Conservation (phyloP, 2,329 filamentous ascomycete species). For the Sclerotinia glacialis region DNA sequence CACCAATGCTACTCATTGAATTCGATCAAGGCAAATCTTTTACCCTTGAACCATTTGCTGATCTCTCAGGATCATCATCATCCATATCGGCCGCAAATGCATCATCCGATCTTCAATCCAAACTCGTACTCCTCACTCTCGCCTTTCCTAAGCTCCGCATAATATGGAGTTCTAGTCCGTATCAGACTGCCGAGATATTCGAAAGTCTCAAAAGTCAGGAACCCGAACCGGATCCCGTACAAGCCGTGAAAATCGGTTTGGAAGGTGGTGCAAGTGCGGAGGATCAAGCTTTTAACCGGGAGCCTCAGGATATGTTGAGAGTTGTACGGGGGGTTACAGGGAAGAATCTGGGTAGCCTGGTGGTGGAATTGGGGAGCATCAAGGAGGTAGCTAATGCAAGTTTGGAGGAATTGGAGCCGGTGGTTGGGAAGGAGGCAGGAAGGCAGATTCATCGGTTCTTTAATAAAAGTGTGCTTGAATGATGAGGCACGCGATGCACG, state of each 20-base stretch:
- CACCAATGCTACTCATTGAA: conserved; percentile 89
- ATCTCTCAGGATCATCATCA: conserved; percentile 59
- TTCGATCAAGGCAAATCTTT: conserved; percentile 98
- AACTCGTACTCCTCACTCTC: conserved; percentile 87
- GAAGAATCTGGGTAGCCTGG: conserved; percentile 71
- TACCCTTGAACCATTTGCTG: conserved; percentile 79
- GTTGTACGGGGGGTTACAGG: conserved; percentile 80
- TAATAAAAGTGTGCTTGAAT: conserved; percentile 45
- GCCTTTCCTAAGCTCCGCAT: conserved; percentile 87
- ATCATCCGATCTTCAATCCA: conserved; percentile 79
- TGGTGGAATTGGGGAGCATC: conserved; percentile 71
- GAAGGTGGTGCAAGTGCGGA: conserved; percentile 60
- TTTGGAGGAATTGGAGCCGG: conserved; percentile 64
- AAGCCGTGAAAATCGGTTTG: conserved; percentile 79
- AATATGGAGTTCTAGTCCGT: conserved; percentile 90
- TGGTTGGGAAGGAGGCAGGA: conserved; percentile 76
- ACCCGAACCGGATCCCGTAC: conserved; percentile 84
- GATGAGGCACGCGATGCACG: background rate
- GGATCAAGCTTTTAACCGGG: conserved; percentile 73
- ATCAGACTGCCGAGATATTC: conserved; percentile 97
- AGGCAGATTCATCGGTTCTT: conserved; percentile 81
- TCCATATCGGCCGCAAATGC: conserved; percentile 59
- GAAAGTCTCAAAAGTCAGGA: conserved; percentile 87
- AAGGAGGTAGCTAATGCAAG: conserved; percentile 82
- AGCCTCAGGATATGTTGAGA: conserved; percentile 87